A percentile compares a stretch with the other conserved stretches of the same genome.
Evolutionary conservation across 257 asterid genomes (phyloP).

Genomic region (Verbascum thapsus): DNA sequence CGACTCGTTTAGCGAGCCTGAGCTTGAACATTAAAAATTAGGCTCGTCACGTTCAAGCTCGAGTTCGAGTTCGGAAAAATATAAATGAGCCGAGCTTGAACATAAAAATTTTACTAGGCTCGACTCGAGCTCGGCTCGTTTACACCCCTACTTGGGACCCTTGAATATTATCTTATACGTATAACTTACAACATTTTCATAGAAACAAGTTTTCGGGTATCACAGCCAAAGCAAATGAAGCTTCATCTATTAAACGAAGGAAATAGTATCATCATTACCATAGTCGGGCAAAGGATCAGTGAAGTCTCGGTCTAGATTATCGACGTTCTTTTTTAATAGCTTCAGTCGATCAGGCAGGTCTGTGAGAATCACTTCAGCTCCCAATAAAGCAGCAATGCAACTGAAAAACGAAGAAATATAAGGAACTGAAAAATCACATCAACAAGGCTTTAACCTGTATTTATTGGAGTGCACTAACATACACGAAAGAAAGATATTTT

Average conservation of each 20-base stretch:
- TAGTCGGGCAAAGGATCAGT: conserved; percentile 71
- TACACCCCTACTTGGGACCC: too few relatives aligned
- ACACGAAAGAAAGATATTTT: not conserved
- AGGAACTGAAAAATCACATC: conserved; percentile 12
- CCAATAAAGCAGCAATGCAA: conserved; percentile 83
- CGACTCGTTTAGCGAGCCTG: too few relatives aligned
- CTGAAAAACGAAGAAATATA: conserved; percentile 51
- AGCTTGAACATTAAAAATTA: too few relatives aligned
- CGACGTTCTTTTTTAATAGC: conserved; percentile 76
- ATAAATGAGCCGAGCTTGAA: too few relatives aligned
- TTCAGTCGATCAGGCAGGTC: conserved; percentile 87
- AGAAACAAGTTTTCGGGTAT: not conserved
- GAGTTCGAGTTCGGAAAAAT: too few relatives aligned
- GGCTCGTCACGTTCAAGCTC: too few relatives aligned
- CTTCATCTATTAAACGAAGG: not conserved
- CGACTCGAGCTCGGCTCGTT: too few relatives aligned
- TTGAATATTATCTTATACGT: too few relatives aligned
- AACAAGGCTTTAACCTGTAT: too few relatives aligned
- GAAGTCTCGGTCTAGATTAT: conserved; percentile 52
- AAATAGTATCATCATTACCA: conserved; percentile 43
- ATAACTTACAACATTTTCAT: not conserved
- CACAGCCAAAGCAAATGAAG: conserved; percentile 7
- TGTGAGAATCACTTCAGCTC: conserved; percentile 81
- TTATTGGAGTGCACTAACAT: not conserved
- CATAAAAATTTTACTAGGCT: too few relatives aligned